Percentiles rank a stretch among this genome's conserved stretches.
phyloP scores from a whole-genome alignment of 169 alveolate genomes.

The Hepatocystis sp. region DNA sequence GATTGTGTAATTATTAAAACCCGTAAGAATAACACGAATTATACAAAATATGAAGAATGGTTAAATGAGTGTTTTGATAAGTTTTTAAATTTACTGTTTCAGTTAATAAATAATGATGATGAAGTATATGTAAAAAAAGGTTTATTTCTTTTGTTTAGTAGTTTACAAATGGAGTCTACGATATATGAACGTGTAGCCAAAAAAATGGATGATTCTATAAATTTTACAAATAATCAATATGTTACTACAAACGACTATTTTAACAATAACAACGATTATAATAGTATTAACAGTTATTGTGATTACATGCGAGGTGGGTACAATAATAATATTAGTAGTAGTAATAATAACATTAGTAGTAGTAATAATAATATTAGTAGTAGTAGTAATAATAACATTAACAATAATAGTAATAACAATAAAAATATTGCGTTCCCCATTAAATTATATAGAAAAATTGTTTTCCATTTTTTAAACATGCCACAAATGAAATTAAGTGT shows the following conservation, averaged over 20 bases:
- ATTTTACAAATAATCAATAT: too few relatives aligned
- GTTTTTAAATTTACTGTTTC: conserved; percentile 48
- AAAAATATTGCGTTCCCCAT: conserved; percentile 14
- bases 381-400: conserved; percentile 2
- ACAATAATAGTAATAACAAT: too few relatives aligned
- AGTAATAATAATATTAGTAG: not conserved
- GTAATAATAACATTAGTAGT: not conserved
- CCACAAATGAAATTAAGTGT: conserved; percentile 4
- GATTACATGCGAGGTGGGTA: too few relatives aligned
- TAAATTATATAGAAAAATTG: conserved; percentile 40
- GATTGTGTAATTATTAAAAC: conserved; percentile 23
- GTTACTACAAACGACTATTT: too few relatives aligned
- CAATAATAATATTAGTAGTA: too few relatives aligned
- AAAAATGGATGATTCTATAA: not conserved
- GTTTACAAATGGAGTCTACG: conserved; percentile 53
- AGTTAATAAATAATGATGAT: conserved; percentile 54
- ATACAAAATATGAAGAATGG: conserved; percentile 63
- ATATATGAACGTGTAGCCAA: conserved; percentile 20
- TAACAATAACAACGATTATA: too few relatives aligned
- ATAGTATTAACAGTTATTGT: too few relatives aligned
- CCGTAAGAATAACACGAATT: conserved; percentile 1
- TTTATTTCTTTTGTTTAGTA: conserved; percentile 34
- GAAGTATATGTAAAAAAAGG: conserved; percentile 64
- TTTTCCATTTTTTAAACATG: conserved; percentile 18
- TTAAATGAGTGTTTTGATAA: conserved; percentile 65